Conservation (phyloP, 345 rosid species). For the Dovyalis caffra region DNA sequence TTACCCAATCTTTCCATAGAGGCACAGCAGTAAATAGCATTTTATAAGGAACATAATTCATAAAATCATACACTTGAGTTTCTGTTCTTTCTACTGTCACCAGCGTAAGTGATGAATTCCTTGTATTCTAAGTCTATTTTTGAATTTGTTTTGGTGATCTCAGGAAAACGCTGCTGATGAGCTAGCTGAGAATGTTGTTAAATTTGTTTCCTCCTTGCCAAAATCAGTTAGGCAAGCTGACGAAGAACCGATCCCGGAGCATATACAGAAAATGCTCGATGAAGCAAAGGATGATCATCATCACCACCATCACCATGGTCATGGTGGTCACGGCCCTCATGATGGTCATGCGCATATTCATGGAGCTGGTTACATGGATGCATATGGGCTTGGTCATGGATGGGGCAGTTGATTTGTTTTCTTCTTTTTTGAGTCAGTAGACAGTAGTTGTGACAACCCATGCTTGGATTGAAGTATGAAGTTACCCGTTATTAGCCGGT, state of each 20-base stretch:
- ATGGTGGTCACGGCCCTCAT: constrained; percentile 23
- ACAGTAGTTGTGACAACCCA: background rate
- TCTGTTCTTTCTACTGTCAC: background rate
- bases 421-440: background rate
- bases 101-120: background rate
- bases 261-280: constrained; percentile 49
- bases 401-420: constrained; percentile 41
- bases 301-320: constrained; percentile 38
- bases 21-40: background rate
- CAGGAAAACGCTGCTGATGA: constrained; percentile 68
- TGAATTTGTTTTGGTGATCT: constrained; percentile 14
- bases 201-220: constrained; percentile 64
- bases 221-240: constrained; percentile 44
- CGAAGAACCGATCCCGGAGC: constrained; percentile 54
- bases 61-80: background rate
- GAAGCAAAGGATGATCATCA: constrained; percentile 45
- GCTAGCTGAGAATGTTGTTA: constrained; percentile 48
- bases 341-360: constrained; percentile 37
- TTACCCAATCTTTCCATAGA: too few relatives aligned
- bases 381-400: constrained; percentile 53
- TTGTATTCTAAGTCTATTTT: background rate
- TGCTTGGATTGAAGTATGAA: background rate
- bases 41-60: background rate
- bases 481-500: too few relatives aligned
- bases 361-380: constrained; percentile 35